These are phyloP conservation scores for Phytophthora aleatoria DNA, from an alignment of 352 stramenopile species.

Conservation along the genomic window DNA sequence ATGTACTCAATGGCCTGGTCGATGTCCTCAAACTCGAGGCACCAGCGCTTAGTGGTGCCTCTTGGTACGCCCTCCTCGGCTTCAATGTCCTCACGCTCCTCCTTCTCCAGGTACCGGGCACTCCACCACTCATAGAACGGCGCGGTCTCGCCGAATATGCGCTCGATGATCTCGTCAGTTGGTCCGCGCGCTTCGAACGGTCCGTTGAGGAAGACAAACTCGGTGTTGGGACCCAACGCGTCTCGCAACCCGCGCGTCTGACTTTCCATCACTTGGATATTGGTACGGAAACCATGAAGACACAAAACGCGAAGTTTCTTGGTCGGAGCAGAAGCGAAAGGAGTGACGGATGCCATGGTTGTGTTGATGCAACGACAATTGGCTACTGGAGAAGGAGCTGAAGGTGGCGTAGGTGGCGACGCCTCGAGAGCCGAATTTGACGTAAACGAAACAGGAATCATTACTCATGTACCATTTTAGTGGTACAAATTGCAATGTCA, in stretches of 20 bases:
- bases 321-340: neutral
- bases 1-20: constrained; percentile 56
- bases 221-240: constrained; percentile 57
- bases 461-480: too few species aligned
- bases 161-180: constrained; percentile 59
- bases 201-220: constrained; percentile 78
- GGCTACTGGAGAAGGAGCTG: neutral
- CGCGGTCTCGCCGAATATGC: constrained; percentile 56
- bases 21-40: constrained; percentile 45
- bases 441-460: constrained; percentile 15
- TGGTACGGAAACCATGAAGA: constrained; percentile 77
- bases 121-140: constrained; percentile 84
- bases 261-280: constrained; percentile 71
- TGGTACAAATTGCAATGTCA: too few species aligned
- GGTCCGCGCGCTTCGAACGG: constrained; percentile 58
- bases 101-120: constrained; percentile 44
- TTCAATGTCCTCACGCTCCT: constrained; percentile 46
- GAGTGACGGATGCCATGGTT: neutral
- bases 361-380: neutral
- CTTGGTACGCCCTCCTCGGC: constrained; percentile 30
- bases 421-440: constrained; percentile 14
- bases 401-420: neutral
- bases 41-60: constrained; percentile 31
- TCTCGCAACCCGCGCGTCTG: constrained; percentile 64
- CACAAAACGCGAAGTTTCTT: constrained; percentile 69